phyloP scores from a whole-genome alignment of 352 stramenopile species.

The Hyaloperonospora arabidopsidis region DNA sequence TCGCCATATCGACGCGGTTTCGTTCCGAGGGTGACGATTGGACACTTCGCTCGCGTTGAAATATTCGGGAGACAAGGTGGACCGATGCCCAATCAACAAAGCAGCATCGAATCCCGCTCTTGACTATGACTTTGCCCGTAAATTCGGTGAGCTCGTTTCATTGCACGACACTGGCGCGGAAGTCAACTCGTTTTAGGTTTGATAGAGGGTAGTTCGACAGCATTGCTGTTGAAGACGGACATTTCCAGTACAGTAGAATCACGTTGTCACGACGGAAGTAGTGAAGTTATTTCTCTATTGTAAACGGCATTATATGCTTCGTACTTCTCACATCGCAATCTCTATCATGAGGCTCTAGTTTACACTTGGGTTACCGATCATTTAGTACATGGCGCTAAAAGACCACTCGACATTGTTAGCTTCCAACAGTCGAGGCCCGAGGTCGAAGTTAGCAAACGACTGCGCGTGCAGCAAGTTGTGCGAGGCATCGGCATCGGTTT shows the following conservation, averaged over 20 bases:
- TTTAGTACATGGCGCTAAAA: conserved; percentile 72
- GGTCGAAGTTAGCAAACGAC: conserved; percentile 73
- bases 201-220: too few relatives aligned
- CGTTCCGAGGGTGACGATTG: too few relatives aligned
- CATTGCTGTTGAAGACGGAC: too few relatives aligned
- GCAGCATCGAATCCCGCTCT: too few relatives aligned
- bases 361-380: conserved; percentile 1
- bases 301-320: conserved; percentile 17
- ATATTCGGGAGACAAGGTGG: conserved; percentile 7
- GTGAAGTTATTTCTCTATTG: conserved; percentile 12
- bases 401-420: conserved; percentile 58
- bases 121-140: too few relatives aligned
- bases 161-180: too few relatives aligned
- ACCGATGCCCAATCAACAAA: not conserved
- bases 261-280: not conserved
- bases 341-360: conserved; percentile 30
- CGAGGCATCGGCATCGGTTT: conserved; percentile 3
- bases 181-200: too few relatives aligned
- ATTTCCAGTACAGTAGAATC: not conserved
- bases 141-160: too few relatives aligned
- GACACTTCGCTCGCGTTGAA: not conserved
- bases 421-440: conserved; percentile 43
- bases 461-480: conserved; percentile 24
- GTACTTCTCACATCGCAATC: conserved; percentile 26
- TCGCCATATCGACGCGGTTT: conserved; percentile 24